These are phyloP conservation scores for Coemansia sp. DNA, from an alignment of 192 early-diverging fungal species.

Conservation along the genomic window DNA sequence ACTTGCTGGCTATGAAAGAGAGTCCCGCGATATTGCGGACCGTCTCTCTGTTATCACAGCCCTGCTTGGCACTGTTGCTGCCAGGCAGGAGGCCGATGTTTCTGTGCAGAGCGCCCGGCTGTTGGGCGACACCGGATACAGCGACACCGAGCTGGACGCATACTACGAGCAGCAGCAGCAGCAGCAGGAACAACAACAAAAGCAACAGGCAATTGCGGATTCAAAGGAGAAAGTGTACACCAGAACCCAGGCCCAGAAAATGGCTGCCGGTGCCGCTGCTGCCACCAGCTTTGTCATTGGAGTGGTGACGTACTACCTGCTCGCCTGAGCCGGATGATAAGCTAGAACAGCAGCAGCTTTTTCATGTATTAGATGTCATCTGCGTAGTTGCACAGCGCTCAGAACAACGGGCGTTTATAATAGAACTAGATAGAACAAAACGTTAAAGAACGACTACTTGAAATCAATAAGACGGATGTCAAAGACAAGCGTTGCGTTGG, in stretches of 20 bases:
- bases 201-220: conserved; percentile 8
- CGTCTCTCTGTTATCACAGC: conserved; percentile 24
- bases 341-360: too few relatives aligned
- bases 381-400: too few relatives aligned
- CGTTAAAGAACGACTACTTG: conserved; percentile 44
- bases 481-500: conserved; percentile 87
- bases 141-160: conserved; percentile 49
- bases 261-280: background rate
- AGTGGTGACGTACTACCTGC: conserved; percentile 10
- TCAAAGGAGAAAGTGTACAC: conserved; percentile 13
- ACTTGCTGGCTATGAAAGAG: conserved; percentile 20
- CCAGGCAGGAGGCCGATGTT: conserved; percentile 21
- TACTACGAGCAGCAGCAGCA: conserved; percentile 34
- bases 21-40: conserved; percentile 12
- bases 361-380: too few relatives aligned
- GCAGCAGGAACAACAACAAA: background rate
- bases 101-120: conserved; percentile 4
- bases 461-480: conserved; percentile 83
- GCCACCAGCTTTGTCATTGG: conserved; percentile 3
- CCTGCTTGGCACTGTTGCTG: conserved; percentile 16
- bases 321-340: too few relatives aligned
- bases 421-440: background rate
- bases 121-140: conserved; percentile 18
- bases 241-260: background rate
- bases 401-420: too few relatives aligned